These are phyloP conservation scores for Apophysomyces sp. DNA, from an alignment of 371 early-diverging fungal species.

Conservation along the genomic window DNA sequence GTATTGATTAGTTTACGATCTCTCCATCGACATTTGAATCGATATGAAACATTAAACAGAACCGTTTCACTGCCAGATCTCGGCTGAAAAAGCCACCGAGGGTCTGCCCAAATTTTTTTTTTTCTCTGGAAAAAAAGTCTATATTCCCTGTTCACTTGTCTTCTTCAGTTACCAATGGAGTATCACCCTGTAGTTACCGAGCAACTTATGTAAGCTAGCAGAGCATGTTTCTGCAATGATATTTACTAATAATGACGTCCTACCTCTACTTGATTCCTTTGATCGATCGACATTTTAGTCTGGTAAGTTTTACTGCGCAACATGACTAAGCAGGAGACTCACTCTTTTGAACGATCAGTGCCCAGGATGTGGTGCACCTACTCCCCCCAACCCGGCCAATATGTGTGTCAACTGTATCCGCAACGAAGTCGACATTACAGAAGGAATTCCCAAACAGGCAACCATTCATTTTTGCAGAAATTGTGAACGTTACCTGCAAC, in stretches of 20 bases:
- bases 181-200: slow-evolving; percentile 51
- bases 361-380: slow-evolving; percentile 96
- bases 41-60: too few relatives aligned
- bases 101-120: neutral
- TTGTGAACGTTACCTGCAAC: slow-evolving; percentile 97
- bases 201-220: slow-evolving; percentile 46
- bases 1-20: too few relatives aligned
- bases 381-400: slow-evolving; percentile 96
- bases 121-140: neutral
- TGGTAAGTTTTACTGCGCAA: slow-evolving; percentile 20
- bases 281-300: slow-evolving; percentile 15
- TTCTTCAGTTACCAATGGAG: slow-evolving; percentile 26
- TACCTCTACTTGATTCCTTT: slow-evolving; percentile 2
- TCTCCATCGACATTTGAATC: too few relatives aligned
- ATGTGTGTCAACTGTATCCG: slow-evolving; percentile 99
- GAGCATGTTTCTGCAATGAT: neutral
- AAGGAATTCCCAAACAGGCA: slow-evolving; percentile 96
- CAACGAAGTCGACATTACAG: slow-evolving; percentile 94
- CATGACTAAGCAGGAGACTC: neutral
- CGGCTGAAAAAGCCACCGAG: too few relatives aligned
- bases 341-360: slow-evolving; percentile 61
- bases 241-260: neutral
- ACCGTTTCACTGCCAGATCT: too few relatives aligned
- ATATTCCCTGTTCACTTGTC: neutral
- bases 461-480: slow-evolving; percentile 94